Conservation (phyloP, 257 asterid genomes). For the Solanum phureja region DNA sequence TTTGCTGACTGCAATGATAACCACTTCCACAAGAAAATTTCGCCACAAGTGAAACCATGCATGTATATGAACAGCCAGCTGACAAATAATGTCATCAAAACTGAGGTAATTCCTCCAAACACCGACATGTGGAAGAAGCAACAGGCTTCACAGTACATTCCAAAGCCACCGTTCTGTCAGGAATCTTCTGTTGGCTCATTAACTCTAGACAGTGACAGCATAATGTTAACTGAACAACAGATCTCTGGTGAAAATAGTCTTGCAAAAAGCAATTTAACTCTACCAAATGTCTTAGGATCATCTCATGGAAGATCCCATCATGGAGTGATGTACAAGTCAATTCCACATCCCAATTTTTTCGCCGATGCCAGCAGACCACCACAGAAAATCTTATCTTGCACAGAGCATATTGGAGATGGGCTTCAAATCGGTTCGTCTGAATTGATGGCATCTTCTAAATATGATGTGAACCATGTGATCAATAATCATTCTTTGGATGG, state of each 20-base stretch:
- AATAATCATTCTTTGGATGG: conserved; percentile 14
- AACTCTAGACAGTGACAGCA: conserved; percentile 1
- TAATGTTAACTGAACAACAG: conserved; percentile 16
- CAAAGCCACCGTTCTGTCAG: conserved; percentile 10
- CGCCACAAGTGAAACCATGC: conserved; percentile 5
- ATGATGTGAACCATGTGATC: conserved; percentile 12
- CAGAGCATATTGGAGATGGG: background rate
- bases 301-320: conserved; percentile 15
- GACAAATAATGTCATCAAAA: conserved; percentile 31
- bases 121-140: conserved; percentile 45
- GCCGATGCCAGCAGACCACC: conserved; percentile 15
- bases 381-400: conserved; percentile 7
- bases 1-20: background rate
- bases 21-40: conserved; percentile 7
- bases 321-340: conserved; percentile 10
- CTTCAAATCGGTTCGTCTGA: conserved; percentile 20
- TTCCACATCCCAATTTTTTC: background rate
- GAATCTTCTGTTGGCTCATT: conserved; percentile 20
- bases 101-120: conserved; percentile 51
- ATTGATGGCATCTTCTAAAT: conserved; percentile 16
- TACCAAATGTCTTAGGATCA: conserved; percentile 12
- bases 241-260: conserved; percentile 2
- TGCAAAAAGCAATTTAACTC: conserved; percentile 1
- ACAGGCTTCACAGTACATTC: conserved; percentile 13
- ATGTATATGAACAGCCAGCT: conserved; percentile 15